Base-by-base conservation (phyloP, 495 filamentous ascomycete species). In the Niebla homalea region DNA sequence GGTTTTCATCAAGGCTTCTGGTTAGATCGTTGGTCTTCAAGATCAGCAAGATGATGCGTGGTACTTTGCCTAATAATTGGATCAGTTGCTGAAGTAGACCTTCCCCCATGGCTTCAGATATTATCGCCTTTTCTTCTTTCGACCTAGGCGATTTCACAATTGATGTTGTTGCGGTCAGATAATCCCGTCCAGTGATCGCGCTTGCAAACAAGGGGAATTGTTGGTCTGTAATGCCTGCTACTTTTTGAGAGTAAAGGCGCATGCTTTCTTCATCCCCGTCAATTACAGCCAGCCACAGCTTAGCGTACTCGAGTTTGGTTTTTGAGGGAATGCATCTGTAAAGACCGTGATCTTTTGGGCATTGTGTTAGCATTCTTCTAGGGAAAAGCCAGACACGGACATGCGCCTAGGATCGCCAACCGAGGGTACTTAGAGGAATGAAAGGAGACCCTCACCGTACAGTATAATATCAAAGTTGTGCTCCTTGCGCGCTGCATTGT, bases 1-100 rank as follows among this genome's bases (percentile, higher is more conserved):
- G 73, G 65, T 82, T 88, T 66, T 97, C 93, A 58, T 99, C 93
- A 25, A 99, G 76, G 54, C 84, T 90, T 52, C 93, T 80, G 23
- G 92, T 99, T 37, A 99, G 69, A 64, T 99, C 93, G 62, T 99
- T 99, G 1, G 93, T 99, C 68, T 99, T 99, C 47, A 99, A 74
- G 57, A 99, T 96, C 5, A 99, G 70, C 15, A 99, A 74, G 36
- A 99, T 93, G 50, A 97, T 84, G 12, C 87, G 70, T 5, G 93
- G 93, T 2, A 99, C 88, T 55, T 87, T 79, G 26, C 86, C 85
- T 8, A 99, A 74, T 57, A 99, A 70, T 50, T 90, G 85, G 10
- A 99, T 85, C 10, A 99, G 69, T 47, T 57, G 80, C 49, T 81
- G 83, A 35, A 99, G 67, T 67, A 97, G 77, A 11, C 92, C 93